A percentile compares a stretch with the other conserved stretches of the same genome.
These are phyloP conservation scores for Meripilus lineatus DNA, from an alignment of 1,284 basidiomycete species.

Conservation along the genomic window DNA sequence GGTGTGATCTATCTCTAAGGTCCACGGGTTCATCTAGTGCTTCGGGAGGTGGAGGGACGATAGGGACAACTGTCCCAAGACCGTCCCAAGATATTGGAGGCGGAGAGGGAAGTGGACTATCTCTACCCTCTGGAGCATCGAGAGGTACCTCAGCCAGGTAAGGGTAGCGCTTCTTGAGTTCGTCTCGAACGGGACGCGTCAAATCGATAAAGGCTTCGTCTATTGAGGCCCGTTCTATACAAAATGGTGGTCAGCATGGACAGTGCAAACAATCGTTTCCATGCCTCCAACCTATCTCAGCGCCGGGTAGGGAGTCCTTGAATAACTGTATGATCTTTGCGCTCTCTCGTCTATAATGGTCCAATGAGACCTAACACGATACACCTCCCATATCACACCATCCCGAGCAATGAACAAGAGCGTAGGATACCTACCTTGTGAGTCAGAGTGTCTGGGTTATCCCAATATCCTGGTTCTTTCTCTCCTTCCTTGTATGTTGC, in stretches of 20 bases:
- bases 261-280: neutral
- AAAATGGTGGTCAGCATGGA: neutral
- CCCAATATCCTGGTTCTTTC: slow-evolving; percentile 84
- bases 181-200: slow-evolving; percentile 70
- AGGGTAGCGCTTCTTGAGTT: slow-evolving; percentile 71
- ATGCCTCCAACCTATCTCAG: slow-evolving; percentile 54
- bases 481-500: slow-evolving; percentile 94
- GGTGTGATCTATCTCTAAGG: neutral
- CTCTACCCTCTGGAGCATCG: slow-evolving; percentile 66
- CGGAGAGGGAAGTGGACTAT: slow-evolving; percentile 80
- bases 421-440: slow-evolving; percentile 85
- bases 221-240: slow-evolving; percentile 76
- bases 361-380: slow-evolving; percentile 85
- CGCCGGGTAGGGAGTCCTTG: slow-evolving; percentile 70
- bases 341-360: slow-evolving; percentile 90
- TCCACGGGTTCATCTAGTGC: slow-evolving; percentile 10
- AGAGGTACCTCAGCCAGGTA: slow-evolving; percentile 68
- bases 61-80: slow-evolving; percentile 69
- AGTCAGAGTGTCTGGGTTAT: slow-evolving; percentile 79
- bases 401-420: no score
- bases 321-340: slow-evolving; percentile 87
- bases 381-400: no score
- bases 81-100: slow-evolving; percentile 65
- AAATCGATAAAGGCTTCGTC: slow-evolving; percentile 91
- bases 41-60: slow-evolving; percentile 34